Base-by-base conservation (phyloP, 2,329 filamentous ascomycete species). In the Hymenoscyphus fraxineus region DNA sequence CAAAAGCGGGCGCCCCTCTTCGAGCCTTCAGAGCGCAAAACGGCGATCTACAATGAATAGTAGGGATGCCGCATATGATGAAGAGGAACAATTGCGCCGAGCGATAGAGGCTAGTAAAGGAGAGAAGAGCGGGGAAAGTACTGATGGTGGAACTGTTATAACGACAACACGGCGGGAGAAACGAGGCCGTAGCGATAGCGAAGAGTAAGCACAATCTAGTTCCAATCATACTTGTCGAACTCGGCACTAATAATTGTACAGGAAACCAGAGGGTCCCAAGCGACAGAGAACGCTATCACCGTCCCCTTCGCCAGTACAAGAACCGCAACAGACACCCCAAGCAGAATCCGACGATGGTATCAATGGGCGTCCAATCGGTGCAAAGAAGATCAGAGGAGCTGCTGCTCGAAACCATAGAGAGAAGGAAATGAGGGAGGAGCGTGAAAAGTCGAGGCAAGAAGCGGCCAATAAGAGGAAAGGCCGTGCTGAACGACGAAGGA, bases 1-100 rank as follows among this genome's bases (percentile, higher is more conserved):
- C 71, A 87, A 85, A 78, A 85, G 76, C 74, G 85, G 79, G 68
- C 85, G 82, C 44, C 72, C 71, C 58, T 80, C 80, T 62, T 81
- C 80, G 62, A 74, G 72, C 61, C 65, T 73, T 38, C 73, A 74
- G 61, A 73, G 72, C 65, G 77, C 78, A 44, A 98, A 97, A 76
- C 87, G 95, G 65, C 86, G 95, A 35, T 97, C 93, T 22, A 99
- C 95, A 6, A 97, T 98, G 92, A 97, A 98, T 75, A 99, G 95
- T 76, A 88, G 94, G 67, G 90, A 93, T 76, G 93, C 94, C 54
- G 94, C 93, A 27, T 98, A 98, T 72, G 93, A 98, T 69, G 95
- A 99, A 77, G 93, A 96, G 71, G 92, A 96, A 76, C 88, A 93
- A 73, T 78, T 99, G 47, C 87, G 93, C 62, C 87, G 91, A 70